phyloP scores from a whole-genome alignment of 2,329 filamentous ascomycete species.

The Reticulascus tulasneorum region DNA sequence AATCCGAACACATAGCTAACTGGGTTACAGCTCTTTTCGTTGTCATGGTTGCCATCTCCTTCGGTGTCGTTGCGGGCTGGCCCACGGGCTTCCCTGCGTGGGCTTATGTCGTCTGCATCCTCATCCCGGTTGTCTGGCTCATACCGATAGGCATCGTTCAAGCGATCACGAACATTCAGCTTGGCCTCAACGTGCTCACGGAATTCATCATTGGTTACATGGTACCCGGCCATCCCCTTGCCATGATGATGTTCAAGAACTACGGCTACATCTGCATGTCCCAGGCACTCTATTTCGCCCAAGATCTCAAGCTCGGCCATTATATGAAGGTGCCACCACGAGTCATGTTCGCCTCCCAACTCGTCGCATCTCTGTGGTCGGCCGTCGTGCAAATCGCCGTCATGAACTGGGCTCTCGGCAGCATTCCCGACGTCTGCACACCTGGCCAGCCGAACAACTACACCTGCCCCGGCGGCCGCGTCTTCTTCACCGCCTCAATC shows the following conservation, averaged over 20 bases:
- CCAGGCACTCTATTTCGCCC: constrained; percentile 60
- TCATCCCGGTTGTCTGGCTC: constrained; percentile 55
- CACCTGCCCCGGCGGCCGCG: constrained; percentile 50
- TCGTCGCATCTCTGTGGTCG: constrained; percentile 57
- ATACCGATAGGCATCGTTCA: constrained; percentile 60
- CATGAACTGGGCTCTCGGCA: constrained; percentile 61
- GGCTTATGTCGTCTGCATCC: constrained; percentile 53
- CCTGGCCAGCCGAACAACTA: constrained; percentile 51
- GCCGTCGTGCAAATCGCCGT: constrained; percentile 60
- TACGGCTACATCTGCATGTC: constrained; percentile 67
- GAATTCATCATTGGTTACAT: constrained; percentile 72
- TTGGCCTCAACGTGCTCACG: constrained; percentile 68
- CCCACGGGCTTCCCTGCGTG: constrained; percentile 55
- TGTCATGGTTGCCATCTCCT: constrained; percentile 51
- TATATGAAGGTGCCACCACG: constrained; percentile 65
- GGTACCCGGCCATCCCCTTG: constrained; percentile 64
- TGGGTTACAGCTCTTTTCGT: constrained; percentile 37
- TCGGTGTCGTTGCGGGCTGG: constrained; percentile 52
- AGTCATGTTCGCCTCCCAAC: constrained; percentile 58
- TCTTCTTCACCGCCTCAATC: constrained; percentile 65
- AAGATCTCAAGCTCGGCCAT: constrained; percentile 65
- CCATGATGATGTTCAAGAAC: constrained; percentile 77
- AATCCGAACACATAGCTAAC: constrained; percentile 2
- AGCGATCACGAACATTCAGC: constrained; percentile 57
- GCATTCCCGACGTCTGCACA: constrained; percentile 60